Evolutionary conservation across 148 eudicot species (phyloP).

Genomic region (Vaccinium myrtillus): DNA sequence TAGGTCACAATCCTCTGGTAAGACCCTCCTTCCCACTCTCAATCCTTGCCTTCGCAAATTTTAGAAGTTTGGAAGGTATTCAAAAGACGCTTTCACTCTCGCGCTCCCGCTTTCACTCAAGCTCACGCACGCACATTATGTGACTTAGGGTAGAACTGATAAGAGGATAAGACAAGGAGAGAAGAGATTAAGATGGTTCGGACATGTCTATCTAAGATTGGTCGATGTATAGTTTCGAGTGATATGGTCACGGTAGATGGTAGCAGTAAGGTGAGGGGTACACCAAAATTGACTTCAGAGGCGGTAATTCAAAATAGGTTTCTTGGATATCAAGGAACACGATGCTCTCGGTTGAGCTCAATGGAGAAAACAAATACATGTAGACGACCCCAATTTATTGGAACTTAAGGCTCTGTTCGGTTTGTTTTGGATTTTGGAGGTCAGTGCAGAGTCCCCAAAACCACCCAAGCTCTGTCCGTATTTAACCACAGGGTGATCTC

Average conservation of each 20-base stretch:
- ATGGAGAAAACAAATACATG: neutral
- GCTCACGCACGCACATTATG: neutral
- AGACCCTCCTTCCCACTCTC: neutral
- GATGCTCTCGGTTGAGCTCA: neutral
- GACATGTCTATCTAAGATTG: neutral
- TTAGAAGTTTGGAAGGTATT: neutral
- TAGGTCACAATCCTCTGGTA: neutral
- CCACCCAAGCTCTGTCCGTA: neutral
- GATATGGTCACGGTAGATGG: neutral
- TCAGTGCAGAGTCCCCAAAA: neutral
- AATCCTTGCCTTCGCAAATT: neutral
- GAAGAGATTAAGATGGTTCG: neutral
- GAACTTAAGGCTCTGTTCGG: neutral
- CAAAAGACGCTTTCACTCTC: neutral
- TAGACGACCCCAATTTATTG: neutral
- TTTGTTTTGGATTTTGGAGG: neutral
- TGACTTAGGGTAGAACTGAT: neutral
- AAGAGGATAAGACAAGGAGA: neutral
- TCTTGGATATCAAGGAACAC: neutral
- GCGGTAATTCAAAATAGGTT: neutral
- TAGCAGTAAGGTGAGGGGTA: neutral
- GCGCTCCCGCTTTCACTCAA: neutral
- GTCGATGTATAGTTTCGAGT: neutral
- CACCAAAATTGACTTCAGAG: neutral
- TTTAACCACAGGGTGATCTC: neutral